Base-by-base conservation (phyloP, 2,329 filamentous ascomycete species). In the Tympanopsis confertula region DNA sequence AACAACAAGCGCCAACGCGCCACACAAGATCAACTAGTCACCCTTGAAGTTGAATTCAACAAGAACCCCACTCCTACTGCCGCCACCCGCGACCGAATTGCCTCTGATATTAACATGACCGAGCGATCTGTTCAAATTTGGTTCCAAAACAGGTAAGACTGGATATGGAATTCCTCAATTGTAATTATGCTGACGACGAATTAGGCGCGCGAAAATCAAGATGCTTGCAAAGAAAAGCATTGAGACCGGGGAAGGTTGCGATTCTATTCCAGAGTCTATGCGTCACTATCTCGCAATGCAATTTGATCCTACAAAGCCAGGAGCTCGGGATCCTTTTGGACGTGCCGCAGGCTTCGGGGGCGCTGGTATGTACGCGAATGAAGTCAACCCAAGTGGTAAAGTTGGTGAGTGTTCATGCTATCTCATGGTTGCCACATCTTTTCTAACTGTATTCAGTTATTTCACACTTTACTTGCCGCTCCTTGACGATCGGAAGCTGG, bases 91-190 rank as follows among this genome's bases (percentile, higher is more conserved):
- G 87, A 95, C 59, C 72, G 85, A 50, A 96, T 98, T 59, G 91
- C 91, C 3, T 74, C 85, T 37, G 87, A 96, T 54, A 98, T 98
- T 66, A 96, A 95, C 69, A 98, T 98, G 91, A 98, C 91, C 36
- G 91, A 98, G 66, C 81, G 91, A 57, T 98, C 91, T 48, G 91
- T 98, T 47, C 91, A 98, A 67, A 98, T 98, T 55, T 98, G 91
- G 91, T 98, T 98, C 66, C 91, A 98, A 66, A 98, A 98, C 67
- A 82, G 89, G 89, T 95, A 69, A 28, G 35, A 39, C 36, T 36
- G 17, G 35, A 3, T 22, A 3, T 22, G 33, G 19, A 3, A 13
- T 35, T 5, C 15, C 40, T 19, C 46, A 48, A 13, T 32, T 39
- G 15, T 12, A 32, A 15, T 17, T 20, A 35, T 18, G 13, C 18